Conservation (phyloP, 1,284 basidiomycete species). For the Sporisorium scitamineum region DNA sequence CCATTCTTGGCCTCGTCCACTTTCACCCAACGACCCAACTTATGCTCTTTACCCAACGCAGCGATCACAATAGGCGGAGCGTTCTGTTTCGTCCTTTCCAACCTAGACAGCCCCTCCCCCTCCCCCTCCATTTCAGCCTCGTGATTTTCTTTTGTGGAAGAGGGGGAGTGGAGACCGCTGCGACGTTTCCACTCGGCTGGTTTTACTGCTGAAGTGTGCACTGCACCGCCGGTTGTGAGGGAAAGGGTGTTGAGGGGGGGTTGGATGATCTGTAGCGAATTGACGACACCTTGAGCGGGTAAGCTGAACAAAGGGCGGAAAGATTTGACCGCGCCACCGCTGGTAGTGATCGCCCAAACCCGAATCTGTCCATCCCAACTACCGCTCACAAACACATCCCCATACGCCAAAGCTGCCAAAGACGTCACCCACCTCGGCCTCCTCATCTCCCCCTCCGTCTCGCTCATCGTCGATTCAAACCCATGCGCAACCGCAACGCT, state of each 20-base stretch:
- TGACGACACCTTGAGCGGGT: constrained; percentile 82
- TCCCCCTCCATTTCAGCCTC: not conserved
- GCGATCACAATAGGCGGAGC: constrained; percentile 76
- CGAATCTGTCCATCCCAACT: constrained; percentile 89
- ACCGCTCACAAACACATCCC: constrained; percentile 90
- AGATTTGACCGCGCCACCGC: constrained; percentile 73
- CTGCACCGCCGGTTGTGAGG: not conserved
- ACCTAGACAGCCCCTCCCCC: not conserved
- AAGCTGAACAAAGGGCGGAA: constrained; percentile 79
- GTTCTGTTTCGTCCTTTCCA: constrained; percentile 45
- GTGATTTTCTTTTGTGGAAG: not conserved
- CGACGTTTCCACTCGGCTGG: constrained; percentile 30
- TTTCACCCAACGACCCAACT: constrained; percentile 87
- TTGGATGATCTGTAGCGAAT: constrained; percentile 84
- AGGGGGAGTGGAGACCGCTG: constrained; percentile 20
- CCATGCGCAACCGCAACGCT: constrained; percentile 88
- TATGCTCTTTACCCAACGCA: constrained; percentile 86
- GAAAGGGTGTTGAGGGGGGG: constrained; percentile 70
- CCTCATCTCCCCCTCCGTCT: constrained; percentile 79
- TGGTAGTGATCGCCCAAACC: constrained; percentile 86
- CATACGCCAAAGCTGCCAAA: constrained; percentile 83
- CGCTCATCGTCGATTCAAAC: constrained; percentile 75
- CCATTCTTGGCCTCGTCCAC: constrained; percentile 81
- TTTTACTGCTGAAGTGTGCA: constrained; percentile 11
- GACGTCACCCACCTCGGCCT: constrained; percentile 92